These are phyloP conservation scores for Aristolochia californica DNA, from an alignment of 164 flowering plant genomes.

Conservation along the genomic window DNA sequence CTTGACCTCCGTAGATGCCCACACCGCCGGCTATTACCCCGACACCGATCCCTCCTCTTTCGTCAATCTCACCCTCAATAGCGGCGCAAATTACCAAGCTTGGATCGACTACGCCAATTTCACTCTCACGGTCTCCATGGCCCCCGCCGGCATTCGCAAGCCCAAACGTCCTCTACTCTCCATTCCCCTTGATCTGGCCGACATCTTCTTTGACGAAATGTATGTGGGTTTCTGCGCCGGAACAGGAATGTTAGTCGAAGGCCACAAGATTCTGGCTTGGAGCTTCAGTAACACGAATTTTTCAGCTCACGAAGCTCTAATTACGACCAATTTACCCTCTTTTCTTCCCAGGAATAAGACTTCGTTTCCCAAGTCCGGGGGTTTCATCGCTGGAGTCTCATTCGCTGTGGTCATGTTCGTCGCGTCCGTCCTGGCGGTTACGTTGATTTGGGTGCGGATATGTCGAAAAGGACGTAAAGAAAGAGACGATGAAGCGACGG, in stretches of 20 bases:
- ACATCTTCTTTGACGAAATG: constrained; percentile 28
- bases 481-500: constrained; percentile 12
- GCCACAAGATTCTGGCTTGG: constrained; percentile 34
- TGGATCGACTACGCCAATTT: constrained; percentile 28
- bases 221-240: constrained; percentile 36
- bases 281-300: constrained; percentile 34
- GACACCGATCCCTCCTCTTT: constrained; percentile 8
- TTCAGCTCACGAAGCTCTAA: constrained; percentile 24
- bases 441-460: constrained; percentile 2
- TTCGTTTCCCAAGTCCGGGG: constrained; percentile 10
- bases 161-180: constrained; percentile 23
- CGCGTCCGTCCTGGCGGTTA: neutral
- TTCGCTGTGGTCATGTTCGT: constrained; percentile 6
- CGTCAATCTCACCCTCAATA: constrained; percentile 14
- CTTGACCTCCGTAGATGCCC: neutral
- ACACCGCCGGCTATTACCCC: constrained; percentile 22
- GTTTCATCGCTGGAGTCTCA: constrained; percentile 20
- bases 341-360: constrained; percentile 16
- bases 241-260: constrained; percentile 23
- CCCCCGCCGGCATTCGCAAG: constrained; percentile 19
- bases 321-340: constrained; percentile 26
- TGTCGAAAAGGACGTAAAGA: constrained; percentile 1
- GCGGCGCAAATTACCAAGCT: constrained; percentile 32
- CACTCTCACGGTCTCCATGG: constrained; percentile 28
- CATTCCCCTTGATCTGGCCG: constrained; percentile 16